Conservation (phyloP, 139 green algal species). For the Chlamydomonas urium region DNA sequence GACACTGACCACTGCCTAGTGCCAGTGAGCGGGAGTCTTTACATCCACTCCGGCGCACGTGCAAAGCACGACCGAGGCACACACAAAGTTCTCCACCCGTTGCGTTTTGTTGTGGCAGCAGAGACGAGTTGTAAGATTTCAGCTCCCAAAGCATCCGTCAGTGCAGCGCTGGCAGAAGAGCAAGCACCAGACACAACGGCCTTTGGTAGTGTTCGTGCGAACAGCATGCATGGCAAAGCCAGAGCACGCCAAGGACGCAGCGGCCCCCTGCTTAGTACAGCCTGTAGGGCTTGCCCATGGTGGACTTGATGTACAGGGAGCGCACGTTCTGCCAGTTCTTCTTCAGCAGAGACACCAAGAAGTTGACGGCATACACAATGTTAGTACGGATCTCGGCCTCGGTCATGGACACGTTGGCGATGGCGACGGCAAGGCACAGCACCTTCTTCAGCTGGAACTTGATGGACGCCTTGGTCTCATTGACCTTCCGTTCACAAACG, state of each 20-base stretch:
- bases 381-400: conserved; percentile 84
- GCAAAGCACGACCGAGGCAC: too few species aligned
- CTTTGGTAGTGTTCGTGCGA: conserved; percentile 36
- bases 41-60: too few species aligned
- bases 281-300: conserved; percentile 92
- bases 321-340: conserved; percentile 99
- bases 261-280: conserved; percentile 97
- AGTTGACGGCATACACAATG: conserved; percentile 89
- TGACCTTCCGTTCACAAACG: conserved; percentile 58
- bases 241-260: not conserved
- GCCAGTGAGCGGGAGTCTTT: too few species aligned
- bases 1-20: too few species aligned
- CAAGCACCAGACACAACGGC: not conserved
- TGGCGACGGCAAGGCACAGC: conserved; percentile 96
- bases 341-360: conserved; percentile 98
- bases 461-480: conserved; percentile 87
- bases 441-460: conserved; percentile 99
- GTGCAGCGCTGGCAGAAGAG: not conserved
- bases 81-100: too few species aligned
- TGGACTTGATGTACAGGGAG: conserved; percentile 95
- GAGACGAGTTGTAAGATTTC: too few species aligned
- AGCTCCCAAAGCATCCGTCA: too few species aligned
- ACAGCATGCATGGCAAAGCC: not conserved
- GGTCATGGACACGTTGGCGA: conserved; percentile 89
- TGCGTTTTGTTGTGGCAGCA: too few species aligned